Evolutionary conservation across 148 eudicot genomes (phyloP).

Genomic region (Agrostemma githago): DNA sequence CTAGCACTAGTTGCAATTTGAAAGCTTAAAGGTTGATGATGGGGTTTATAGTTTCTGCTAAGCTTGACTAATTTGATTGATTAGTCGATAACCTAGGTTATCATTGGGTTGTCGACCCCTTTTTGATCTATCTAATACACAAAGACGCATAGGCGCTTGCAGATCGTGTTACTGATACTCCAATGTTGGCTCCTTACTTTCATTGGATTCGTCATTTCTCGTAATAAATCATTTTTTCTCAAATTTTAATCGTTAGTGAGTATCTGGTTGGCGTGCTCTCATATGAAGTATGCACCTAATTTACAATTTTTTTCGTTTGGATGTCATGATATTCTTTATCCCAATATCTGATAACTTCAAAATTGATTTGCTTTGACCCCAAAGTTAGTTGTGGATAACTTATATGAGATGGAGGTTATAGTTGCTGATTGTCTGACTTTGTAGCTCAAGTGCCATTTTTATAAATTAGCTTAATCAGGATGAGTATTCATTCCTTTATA

Average conservation of each 20-base stretch:
- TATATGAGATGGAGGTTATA: background rate
- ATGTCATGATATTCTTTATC: too few relatives aligned
- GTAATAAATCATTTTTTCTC: too few relatives aligned
- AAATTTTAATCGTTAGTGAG: too few relatives aligned
- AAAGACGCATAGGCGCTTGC: background rate
- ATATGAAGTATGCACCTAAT: too few relatives aligned
- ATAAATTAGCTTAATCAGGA: background rate
- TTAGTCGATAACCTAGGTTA: background rate
- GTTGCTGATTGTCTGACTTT: background rate
- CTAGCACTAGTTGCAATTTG: background rate
- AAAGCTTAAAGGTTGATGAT: background rate
- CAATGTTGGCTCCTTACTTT: background rate
- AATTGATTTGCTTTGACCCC: background rate
- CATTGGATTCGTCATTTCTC: background rate
- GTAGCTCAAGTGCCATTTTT: background rate
- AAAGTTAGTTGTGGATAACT: background rate
- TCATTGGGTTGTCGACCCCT: background rate
- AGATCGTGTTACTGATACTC: background rate
- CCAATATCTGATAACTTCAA: too few relatives aligned
- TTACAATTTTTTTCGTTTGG: too few relatives aligned
- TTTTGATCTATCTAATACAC: background rate
- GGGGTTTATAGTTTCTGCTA: background rate
- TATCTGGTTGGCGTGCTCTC: too few relatives aligned
- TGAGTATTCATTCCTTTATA: too few relatives aligned
- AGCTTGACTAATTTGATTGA: background rate